These are phyloP conservation scores for Sparassis latifolia DNA, from an alignment of 1,284 basidiomycete genomes.

Conservation along the genomic window DNA sequence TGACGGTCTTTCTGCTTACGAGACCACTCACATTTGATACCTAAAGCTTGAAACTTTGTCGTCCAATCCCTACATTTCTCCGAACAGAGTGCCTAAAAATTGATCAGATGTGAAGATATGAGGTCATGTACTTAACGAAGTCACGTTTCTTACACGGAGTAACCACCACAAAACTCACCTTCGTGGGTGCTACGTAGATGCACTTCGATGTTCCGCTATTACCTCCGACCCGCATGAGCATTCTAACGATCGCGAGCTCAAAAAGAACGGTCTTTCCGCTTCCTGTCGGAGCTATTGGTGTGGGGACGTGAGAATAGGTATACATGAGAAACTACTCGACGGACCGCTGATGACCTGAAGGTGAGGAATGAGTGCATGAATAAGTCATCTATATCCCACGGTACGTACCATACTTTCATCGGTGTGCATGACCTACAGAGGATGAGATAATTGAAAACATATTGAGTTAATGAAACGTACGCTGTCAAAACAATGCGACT, in stretches of 20 bases:
- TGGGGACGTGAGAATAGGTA: not conserved
- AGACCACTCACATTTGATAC: conserved; percentile 58
- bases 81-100: conserved; percentile 72
- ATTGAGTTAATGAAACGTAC: conserved; percentile 34
- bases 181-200: conserved; percentile 93
- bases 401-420: conserved; percentile 68
- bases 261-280: conserved; percentile 94
- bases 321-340: not conserved
- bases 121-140: not conserved
- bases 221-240: conserved; percentile 47
- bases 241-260: conserved; percentile 82
- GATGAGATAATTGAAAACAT: not conserved
- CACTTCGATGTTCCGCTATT: conserved; percentile 49
- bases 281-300: conserved; percentile 73
- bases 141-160: not conserved
- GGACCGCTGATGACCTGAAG: conserved; percentile 72
- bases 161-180: conserved; percentile 38
- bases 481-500: conserved; percentile 75
- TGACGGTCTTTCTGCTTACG: not conserved
- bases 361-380: conserved; percentile 1
- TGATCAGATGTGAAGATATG: not conserved
- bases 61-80: conserved; percentile 86
- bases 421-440: conserved; percentile 52
- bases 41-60: conserved; percentile 68
- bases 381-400: not conserved